Conservation (phyloP, 1,139 yeast genomes). For the Taphrina sp. region DNA sequence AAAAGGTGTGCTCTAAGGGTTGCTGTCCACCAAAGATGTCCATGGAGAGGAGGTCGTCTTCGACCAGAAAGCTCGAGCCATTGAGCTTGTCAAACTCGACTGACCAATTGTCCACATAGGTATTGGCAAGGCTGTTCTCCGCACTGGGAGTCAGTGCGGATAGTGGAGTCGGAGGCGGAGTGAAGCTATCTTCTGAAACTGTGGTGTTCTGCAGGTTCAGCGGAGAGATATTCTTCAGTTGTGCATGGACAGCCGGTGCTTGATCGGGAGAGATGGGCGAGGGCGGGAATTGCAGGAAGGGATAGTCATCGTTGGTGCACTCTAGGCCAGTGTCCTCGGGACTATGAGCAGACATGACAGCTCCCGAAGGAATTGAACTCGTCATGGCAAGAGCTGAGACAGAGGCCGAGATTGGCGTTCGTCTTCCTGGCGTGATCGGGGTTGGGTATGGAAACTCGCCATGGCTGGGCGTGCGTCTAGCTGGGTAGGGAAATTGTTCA, state of each 20-base stretch:
- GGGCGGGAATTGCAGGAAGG: constrained; percentile 7
- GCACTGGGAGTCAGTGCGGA: constrained; percentile 10
- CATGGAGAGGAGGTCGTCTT: constrained; percentile 1
- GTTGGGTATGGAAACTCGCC: constrained; percentile 12
- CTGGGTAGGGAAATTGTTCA: background rate
- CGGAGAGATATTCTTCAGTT: background rate
- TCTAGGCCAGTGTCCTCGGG: background rate
- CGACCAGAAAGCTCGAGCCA: background rate
- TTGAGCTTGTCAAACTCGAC: constrained; percentile 2
- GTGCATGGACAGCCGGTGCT: background rate
- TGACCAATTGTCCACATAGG: background rate
- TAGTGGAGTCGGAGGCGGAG: constrained; percentile 27
- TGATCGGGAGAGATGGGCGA: constrained; percentile 25
- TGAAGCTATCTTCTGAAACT: background rate
- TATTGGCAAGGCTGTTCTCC: constrained; percentile 12
- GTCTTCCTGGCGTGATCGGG: constrained; percentile 19
- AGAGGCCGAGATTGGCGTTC: constrained; percentile 9
- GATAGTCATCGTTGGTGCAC: no score
- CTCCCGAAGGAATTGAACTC: no score
- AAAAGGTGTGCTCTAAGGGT: no score
- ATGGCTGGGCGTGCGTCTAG: constrained; percentile 3
- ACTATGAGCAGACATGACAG: no score
- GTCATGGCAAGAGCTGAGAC: constrained; percentile 5
- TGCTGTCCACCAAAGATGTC: constrained; percentile 14
- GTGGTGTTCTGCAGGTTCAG: background rate